Base-by-base conservation (phyloP, 352 stramenopile species). In the Blastocystis sp. region DNA sequence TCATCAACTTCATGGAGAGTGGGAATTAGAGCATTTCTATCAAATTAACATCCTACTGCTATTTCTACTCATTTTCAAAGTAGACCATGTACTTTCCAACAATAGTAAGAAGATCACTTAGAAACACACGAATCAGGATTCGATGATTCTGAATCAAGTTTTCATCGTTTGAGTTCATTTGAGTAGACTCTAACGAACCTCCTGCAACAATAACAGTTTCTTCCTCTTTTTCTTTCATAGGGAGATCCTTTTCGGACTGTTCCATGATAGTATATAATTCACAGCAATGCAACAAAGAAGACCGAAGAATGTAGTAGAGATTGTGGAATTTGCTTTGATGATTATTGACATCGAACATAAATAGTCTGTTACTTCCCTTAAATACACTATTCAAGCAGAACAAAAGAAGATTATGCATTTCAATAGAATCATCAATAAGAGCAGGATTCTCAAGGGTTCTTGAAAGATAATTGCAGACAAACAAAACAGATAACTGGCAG, bases 321-420 rank as follows among this genome's bases (percentile, higher is more conserved):
- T 65, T 29, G 21, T 37, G 35, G 69, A 80, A 80, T 32, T 80
- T 80, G 69, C 69, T 80, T 52, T 80, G 69, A 21, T 80, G 39
- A 32, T 80, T 80, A 52, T 80, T 80, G 21, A 80, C 35, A 35
- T 80, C 69, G 69, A 80, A 80, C 69, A 80, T 80, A 27, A 80
- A 63, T 2, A 80, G 43, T 9, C 69, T 46, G 29, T 80, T 80
- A 52, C 69, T 80, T 4, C 69, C 69, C 43, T 80, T 80, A 52
- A 80, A 80, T 12, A 59, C 69, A 32, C 69, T 80, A 27, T 63
- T 61, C 69, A 80, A 21, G n/a, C 69, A 80, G 69, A 35, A 11
- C 69, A 80, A 21, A 5, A 80, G 14, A 27, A 80, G 39, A 24
- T n/a, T 63, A 24, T 80, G 69, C 69, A 80, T 80, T 4, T 14